Conservation (phyloP, 1,139 yeast species). For the Diutina pseudorugosa region DNA sequence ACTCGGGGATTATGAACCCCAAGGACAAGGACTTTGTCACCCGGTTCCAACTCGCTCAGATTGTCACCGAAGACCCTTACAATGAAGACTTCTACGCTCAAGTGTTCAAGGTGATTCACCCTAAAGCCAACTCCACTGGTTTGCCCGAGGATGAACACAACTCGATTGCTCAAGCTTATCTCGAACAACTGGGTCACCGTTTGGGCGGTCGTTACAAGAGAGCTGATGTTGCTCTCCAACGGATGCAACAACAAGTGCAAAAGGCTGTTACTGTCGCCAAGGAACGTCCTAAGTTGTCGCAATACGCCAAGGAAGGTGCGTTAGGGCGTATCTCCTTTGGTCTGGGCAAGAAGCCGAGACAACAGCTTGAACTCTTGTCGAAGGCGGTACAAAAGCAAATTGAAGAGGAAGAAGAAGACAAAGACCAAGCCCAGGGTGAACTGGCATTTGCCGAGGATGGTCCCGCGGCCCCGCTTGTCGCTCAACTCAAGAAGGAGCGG, state of each 20-base stretch:
- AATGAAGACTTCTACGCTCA: conserved; percentile 95
- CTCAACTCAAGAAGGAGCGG: conserved; percentile 11
- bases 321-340: conserved; percentile 79
- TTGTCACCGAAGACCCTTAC: conserved; percentile 94
- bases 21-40: conserved; percentile 94
- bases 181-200: conserved; percentile 88
- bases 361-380: conserved; percentile 60
- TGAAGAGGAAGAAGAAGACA: conserved; percentile 25
- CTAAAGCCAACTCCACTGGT: conserved; percentile 24
- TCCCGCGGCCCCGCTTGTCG: conserved; percentile 3
- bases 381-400: conserved; percentile 35
- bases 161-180: conserved; percentile 87
- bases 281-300: conserved; percentile 70
- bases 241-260: conserved; percentile 98
- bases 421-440: conserved; percentile 11
- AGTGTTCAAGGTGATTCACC: conserved; percentile 77
- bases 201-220: conserved; percentile 79
- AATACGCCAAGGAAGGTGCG: conserved; percentile 74
- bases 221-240: conserved; percentile 89
- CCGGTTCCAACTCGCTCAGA: conserved; percentile 86
- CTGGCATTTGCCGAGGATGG: conserved; percentile 6
- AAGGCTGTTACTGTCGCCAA: conserved; percentile 93
- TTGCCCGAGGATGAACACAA: conserved; percentile 25
- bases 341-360: conserved; percentile 81
- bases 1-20: conserved; percentile 92